phyloP scores from a whole-genome alignment of 202 grass and related monocot genomes.

The Eragrostis tef region DNA sequence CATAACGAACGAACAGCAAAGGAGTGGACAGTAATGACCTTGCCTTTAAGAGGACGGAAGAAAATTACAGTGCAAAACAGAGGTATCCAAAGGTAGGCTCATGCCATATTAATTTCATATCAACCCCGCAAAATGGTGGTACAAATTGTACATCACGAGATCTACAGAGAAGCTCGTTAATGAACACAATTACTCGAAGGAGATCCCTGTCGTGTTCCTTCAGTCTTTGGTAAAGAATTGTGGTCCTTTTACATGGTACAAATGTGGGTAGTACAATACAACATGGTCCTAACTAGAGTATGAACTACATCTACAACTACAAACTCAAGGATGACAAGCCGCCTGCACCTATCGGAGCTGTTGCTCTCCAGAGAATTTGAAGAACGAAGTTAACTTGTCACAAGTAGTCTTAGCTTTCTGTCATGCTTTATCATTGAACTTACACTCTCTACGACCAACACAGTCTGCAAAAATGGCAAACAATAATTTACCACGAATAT shows the following conservation, averaged over 20 bases:
- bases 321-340: slow-evolving; percentile 12
- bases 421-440: slow-evolving; percentile 93
- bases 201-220: slow-evolving; percentile 22
- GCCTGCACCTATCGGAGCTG: slow-evolving; percentile 1
- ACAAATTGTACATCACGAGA: slow-evolving; percentile 20
- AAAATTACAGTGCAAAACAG: not conserved
- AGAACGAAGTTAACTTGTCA: slow-evolving; percentile 46
- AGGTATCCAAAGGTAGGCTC: slow-evolving; percentile 6
- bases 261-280: slow-evolving; percentile 41
- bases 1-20: slow-evolving; percentile 20
- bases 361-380: slow-evolving; percentile 12
- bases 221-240: slow-evolving; percentile 14
- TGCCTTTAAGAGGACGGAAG: slow-evolving; percentile 13
- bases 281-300: slow-evolving; percentile 9
- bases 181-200: slow-evolving; percentile 7
- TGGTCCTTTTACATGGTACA: slow-evolving; percentile 21
- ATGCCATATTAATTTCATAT: not conserved
- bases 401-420: slow-evolving; percentile 69
- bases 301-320: slow-evolving; percentile 20
- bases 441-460: slow-evolving; percentile 78
- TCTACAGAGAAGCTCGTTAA: not conserved
- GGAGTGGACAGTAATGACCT: not conserved
- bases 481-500: slow-evolving; percentile 22
- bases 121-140: not conserved
- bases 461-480: slow-evolving; percentile 63